A percentile compares a stretch with the other conserved stretches of the same genome.
These are phyloP conservation scores for Solanum virginianum DNA, from an alignment of 257 asterid species.

Conservation along the genomic window DNA sequence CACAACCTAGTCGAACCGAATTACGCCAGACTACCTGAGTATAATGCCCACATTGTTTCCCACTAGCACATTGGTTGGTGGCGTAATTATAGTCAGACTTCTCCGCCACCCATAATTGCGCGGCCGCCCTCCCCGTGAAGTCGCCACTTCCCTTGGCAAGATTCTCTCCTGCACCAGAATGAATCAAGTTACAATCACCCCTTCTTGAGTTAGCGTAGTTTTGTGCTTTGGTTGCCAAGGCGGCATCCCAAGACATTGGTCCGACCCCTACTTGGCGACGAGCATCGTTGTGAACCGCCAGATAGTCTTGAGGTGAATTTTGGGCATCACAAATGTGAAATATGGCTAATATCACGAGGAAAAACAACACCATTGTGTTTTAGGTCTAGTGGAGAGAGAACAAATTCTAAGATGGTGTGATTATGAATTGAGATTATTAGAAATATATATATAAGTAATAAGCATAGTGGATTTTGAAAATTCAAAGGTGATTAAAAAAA, in stretches of 20 bases:
- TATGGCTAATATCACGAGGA: neutral
- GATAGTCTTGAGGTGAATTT: neutral
- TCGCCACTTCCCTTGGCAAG: neutral
- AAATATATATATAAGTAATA: no score
- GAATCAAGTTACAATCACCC: neutral
- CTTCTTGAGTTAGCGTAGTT: neutral
- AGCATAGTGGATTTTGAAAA: no score
- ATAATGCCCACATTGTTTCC: slow-evolving; percentile 8
- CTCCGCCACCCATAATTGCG: neutral
- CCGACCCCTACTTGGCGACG: neutral
- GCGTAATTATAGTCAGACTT: neutral
- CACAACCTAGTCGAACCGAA: slow-evolving; percentile 26
- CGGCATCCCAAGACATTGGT: neutral
- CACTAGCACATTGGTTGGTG: neutral
- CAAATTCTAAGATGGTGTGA: no score
- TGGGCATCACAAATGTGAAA: neutral
- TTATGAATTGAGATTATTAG: no score
- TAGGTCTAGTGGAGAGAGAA: no score
- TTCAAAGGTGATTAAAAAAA: no score
- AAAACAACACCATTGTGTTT: no score
- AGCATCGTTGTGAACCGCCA: neutral
- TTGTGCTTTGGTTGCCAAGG: neutral
- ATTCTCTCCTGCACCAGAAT: neutral
- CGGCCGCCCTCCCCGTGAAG: neutral
- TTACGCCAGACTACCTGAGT: slow-evolving; percentile 43